Conservation (phyloP, 805 yeast genomes). For the Hanseniaspora mollemarum region DNA sequence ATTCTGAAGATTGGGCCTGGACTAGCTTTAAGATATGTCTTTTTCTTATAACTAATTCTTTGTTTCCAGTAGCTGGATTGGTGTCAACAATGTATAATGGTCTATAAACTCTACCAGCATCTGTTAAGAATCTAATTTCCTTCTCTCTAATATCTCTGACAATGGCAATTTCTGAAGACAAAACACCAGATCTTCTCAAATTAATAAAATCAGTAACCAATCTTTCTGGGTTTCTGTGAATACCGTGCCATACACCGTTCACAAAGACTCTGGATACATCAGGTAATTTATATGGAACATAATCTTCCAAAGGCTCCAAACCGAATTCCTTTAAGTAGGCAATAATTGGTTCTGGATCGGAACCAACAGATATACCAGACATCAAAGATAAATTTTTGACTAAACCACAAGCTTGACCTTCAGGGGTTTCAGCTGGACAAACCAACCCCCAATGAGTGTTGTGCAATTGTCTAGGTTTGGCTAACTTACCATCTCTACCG, state of each 20-base stretch:
- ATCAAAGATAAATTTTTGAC: constrained; percentile 91
- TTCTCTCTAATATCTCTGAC: constrained; percentile 94
- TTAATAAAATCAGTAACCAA: constrained; percentile 82
- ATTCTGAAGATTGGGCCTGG: constrained; percentile 46
- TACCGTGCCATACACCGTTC: constrained; percentile 99
- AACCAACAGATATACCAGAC: constrained; percentile 97
- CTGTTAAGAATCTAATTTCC: constrained; percentile 91
- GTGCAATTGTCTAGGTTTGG: constrained; percentile 97
- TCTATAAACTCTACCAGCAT: constrained; percentile 96
- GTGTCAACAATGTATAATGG: constrained; percentile 91
- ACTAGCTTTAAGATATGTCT: constrained; percentile 67
- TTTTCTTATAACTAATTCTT: constrained; percentile 70
- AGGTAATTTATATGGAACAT: constrained; percentile 81
- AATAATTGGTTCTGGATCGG: constrained; percentile 89
- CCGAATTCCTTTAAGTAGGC: constrained; percentile 98
- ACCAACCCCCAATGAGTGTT: constrained; percentile 99
- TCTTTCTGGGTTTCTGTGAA: constrained; percentile 90
- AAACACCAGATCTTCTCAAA: constrained; percentile 88
- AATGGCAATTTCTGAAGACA: constrained; percentile 90
- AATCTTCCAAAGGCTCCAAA: constrained; percentile 93
- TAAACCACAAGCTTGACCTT: constrained; percentile 99
- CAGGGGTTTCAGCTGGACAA: constrained; percentile 99
- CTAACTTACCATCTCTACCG: constrained; percentile 98
- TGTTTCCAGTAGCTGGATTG: constrained; percentile 50
- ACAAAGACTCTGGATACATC: constrained; percentile 90